phyloP scores from a whole-genome alignment of 73 alveolate genomes.

The Loxodes magnus region DNA sequence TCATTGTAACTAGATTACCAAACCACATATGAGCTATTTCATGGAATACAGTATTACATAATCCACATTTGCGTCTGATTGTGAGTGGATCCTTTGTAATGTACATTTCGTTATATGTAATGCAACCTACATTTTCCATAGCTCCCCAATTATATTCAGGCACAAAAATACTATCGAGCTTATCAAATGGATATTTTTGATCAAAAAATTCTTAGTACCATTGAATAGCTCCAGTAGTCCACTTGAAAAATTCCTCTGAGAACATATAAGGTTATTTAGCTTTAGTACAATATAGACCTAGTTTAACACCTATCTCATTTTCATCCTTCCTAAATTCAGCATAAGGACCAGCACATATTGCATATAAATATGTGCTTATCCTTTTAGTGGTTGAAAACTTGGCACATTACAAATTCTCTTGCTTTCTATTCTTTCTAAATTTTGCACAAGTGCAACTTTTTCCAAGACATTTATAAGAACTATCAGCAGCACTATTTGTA shows the following conservation, averaged over 20 bases:
- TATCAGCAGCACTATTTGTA: constrained; percentile 41
- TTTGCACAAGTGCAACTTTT: not conserved
- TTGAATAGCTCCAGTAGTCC: constrained; percentile 83
- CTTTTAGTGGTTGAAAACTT: constrained; percentile 48
- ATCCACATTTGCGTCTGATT: no score
- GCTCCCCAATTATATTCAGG: constrained; percentile 96
- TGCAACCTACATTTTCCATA: constrained; percentile 97
- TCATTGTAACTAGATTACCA: constrained; percentile 95
- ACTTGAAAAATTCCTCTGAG: constrained; percentile 67
- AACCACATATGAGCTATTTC: constrained; percentile 99
- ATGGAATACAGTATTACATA: constrained; percentile 69
- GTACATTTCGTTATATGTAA: constrained; percentile 86
- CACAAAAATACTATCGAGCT: constrained; percentile 87
- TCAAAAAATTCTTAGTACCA: constrained; percentile 87
- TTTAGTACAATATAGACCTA: constrained; percentile 80
- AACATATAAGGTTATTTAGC: constrained; percentile 54
- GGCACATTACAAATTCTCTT: not conserved
- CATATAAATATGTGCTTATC: constrained; percentile 83
- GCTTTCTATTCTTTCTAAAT: not conserved
- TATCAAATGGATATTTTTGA: constrained; percentile 76
- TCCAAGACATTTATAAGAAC: not conserved
- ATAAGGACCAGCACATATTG: constrained; percentile 94
- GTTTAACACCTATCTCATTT: constrained; percentile 39
- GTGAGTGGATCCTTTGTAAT: constrained; percentile 69
- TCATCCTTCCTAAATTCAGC: constrained; percentile 39